phyloP scores from a whole-genome alignment of 2,329 filamentous ascomycete genomes.

The Phyllosticta ampelicida region DNA sequence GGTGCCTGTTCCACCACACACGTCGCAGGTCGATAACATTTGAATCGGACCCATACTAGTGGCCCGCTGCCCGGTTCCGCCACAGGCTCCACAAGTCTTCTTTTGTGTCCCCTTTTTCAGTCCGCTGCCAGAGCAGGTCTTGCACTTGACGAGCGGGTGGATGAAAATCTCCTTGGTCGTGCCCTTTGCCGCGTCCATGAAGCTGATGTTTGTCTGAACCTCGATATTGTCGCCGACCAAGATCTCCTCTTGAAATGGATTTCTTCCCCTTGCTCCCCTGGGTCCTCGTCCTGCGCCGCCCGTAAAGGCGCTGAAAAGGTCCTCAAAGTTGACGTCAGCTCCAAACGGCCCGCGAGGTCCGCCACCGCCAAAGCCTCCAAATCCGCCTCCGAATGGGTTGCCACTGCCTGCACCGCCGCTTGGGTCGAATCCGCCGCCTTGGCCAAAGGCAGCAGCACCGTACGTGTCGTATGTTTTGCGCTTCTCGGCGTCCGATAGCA shows the following conservation, averaged over 20 bases:
- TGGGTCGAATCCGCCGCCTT: slow-evolving; percentile 56
- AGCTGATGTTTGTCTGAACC: slow-evolving; percentile 83
- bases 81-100: slow-evolving; percentile 65
- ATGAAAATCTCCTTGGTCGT: slow-evolving; percentile 79
- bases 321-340: slow-evolving; percentile 87
- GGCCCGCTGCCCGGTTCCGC: slow-evolving; percentile 75
- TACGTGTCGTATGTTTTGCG: slow-evolving; percentile 86
- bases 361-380: slow-evolving; percentile 41
- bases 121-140: slow-evolving; percentile 72
- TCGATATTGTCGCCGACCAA: slow-evolving; percentile 94
- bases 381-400: slow-evolving; percentile 50
- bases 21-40: slow-evolving; percentile 79
- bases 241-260: slow-evolving; percentile 68
- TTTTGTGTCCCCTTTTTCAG: slow-evolving; percentile 70
- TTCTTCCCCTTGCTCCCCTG: slow-evolving; percentile 43
- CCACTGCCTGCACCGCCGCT: slow-evolving; percentile 53
- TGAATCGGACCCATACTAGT: slow-evolving; percentile 93
- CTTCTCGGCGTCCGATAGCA: slow-evolving; percentile 87
- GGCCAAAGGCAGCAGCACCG: slow-evolving; percentile 65
- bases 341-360: slow-evolving; percentile 48
- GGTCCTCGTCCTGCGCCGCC: slow-evolving; percentile 38
- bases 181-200: slow-evolving; percentile 93
- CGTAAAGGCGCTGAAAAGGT: slow-evolving; percentile 81
- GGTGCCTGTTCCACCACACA: slow-evolving; percentile 70
- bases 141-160: slow-evolving; percentile 69